These are phyloP conservation scores for Alternaria viburni DNA, from an alignment of 2,329 filamentous ascomycete species.

Conservation along the genomic window DNA sequence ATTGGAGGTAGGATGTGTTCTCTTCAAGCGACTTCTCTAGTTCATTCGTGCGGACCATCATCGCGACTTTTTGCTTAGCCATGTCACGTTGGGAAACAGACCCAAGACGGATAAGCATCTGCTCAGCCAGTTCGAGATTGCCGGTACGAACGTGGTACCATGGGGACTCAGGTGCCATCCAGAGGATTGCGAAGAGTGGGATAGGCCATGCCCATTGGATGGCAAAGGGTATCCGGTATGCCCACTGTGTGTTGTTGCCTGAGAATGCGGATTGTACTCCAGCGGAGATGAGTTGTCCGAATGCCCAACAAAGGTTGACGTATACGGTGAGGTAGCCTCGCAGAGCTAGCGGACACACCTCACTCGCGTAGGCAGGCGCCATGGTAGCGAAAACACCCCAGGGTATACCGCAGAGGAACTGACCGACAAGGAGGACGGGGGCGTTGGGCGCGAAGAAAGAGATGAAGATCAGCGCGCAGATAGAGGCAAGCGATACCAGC, in stretches of 20 bases:
- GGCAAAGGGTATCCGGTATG: constrained; percentile 68
- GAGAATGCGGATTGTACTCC: constrained; percentile 71
- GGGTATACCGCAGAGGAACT: constrained; percentile 38
- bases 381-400: constrained; percentile 52
- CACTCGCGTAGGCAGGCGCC: constrained; percentile 54
- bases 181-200: constrained; percentile 9
- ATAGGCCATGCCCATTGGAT: constrained; percentile 75
- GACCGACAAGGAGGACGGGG: constrained; percentile 21
- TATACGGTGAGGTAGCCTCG: constrained; percentile 64
- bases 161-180: constrained; percentile 50
- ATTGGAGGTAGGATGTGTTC: constrained; percentile 77
- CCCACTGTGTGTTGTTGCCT: constrained; percentile 64
- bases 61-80: constrained; percentile 61
- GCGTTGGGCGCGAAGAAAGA: constrained; percentile 30
- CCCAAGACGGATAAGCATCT: constrained; percentile 56
- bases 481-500: constrained; percentile 17
- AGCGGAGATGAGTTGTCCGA: constrained; percentile 71
- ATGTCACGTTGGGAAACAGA: constrained; percentile 1
- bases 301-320: constrained; percentile 39
- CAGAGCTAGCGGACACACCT: constrained; percentile 71
- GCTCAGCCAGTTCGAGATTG: constrained; percentile 64
- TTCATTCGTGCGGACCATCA: constrained; percentile 87
- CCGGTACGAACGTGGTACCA: constrained; percentile 74
- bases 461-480: constrained; percentile 26
- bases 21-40: constrained; percentile 70